Percentiles rank a stretch among this genome's conserved stretches.
Conservation (phyloP, 257 asterid species). For the Cinchona pubescens region DNA sequence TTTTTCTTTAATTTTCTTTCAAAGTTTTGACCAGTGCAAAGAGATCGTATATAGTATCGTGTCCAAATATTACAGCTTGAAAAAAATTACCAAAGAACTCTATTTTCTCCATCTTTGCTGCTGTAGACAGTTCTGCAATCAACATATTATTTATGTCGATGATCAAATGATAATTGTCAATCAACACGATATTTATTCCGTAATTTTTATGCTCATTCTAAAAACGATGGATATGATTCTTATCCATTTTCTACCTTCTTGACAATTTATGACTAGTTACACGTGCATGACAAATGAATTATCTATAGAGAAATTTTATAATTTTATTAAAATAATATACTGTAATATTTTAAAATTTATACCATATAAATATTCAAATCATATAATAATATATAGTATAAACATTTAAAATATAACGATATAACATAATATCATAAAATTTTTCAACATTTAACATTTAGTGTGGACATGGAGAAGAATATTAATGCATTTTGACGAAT, state of each 20-base stretch:
- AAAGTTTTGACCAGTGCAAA: background rate
- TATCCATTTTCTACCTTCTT: too few relatives aligned
- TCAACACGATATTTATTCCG: background rate
- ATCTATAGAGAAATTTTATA: background rate
- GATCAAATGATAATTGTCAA: background rate
- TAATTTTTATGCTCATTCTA: too few relatives aligned
- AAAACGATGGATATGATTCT: too few relatives aligned
- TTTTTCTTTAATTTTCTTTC: background rate
- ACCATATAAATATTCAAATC: too few relatives aligned
- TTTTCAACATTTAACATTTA: too few relatives aligned
- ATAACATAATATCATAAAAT: too few relatives aligned
- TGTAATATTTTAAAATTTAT: too few relatives aligned
- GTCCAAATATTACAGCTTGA: conserved; percentile 9
- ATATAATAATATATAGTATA: too few relatives aligned
- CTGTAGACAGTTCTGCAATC: too few relatives aligned
- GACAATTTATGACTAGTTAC: background rate
- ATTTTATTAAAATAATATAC: too few relatives aligned
- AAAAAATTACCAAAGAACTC: background rate
- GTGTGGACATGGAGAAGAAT: background rate
- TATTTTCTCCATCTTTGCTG: background rate
- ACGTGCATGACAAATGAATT: background rate
- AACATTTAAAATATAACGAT: too few relatives aligned
- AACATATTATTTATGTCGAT: too few relatives aligned
- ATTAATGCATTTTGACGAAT: background rate
- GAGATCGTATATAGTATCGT: background rate